Base-by-base conservation (phyloP, 352 stramenopile genomes). In the Phytophthora cactorum region DNA sequence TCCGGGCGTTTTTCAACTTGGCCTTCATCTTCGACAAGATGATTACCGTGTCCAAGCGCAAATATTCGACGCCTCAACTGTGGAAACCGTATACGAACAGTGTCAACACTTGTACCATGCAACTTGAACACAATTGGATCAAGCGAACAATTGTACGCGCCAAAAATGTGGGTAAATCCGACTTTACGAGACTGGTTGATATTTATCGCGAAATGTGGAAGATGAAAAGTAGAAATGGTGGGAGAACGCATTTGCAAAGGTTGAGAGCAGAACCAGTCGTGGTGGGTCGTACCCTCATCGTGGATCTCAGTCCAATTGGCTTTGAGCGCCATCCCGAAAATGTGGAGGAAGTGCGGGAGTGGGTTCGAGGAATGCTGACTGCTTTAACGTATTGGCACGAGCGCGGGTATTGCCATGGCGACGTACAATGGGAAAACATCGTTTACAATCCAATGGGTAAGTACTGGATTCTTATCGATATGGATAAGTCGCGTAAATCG, bases 361-460 rank as follows among this genome's bases (percentile, higher is more conserved):
- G 60, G 70, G 17, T 74, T 11, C 53, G 17, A 46, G 6, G n/a
- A 8, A 70, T 74, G 27, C 54, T 70, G 7, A 73, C 52, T 5
- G 64, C 64, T 6, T 52, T 74, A 41, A 71, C 36, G 11, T 59
- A 56, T 53, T 73, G 70, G 59, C 53, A 77, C 25, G 46, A 50
- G 1, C 49, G 15, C 17, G 32, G 50, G 2, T 77, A 64, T 46
- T 77, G 70, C 14, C 70, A 77, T 27, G 70, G 63, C 15, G 60
- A 77, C 51, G n/a, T 72, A 32, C 41, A 29, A 10, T 70, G 57
- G 62, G 4, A 28, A 44, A 72, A 72, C 22, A 22, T 22, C 22
- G 22, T 22, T 22, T 22, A 22, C 22, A 22, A 22, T 22, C 22
- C 22, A 22, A 22, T 22, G 22, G 22, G 22, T 22, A 22, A 22